phyloP scores from a whole-genome alignment of 73 alveolate genomes.

The Tetrahymena thermophila region DNA sequence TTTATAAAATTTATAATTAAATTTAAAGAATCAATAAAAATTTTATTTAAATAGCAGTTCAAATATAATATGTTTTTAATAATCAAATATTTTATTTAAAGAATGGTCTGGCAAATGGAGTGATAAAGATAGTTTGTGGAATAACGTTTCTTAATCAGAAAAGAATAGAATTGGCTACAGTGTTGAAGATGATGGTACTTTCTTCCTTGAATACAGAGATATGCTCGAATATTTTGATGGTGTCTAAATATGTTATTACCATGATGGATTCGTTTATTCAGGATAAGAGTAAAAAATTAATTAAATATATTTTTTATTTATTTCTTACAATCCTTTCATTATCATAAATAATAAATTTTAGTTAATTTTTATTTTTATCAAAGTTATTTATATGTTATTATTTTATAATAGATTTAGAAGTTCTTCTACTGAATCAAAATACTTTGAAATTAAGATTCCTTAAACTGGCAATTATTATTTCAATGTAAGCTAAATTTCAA shows the following conservation, averaged over 20 bases:
- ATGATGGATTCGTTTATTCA: neutral
- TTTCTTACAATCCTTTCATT: too few species aligned
- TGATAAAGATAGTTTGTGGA: slow-evolving; percentile 62
- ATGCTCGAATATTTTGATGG: neutral
- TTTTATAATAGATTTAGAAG: neutral
- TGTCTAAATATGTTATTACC: neutral
- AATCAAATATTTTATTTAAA: neutral
- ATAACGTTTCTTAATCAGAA: neutral
- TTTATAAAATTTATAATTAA: neutral
- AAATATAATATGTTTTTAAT: neutral
- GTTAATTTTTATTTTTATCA: too few species aligned
- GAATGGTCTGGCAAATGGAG: slow-evolving; percentile 87
- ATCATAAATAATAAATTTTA: too few species aligned
- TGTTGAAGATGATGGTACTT: slow-evolving; percentile 47
- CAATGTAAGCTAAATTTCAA: neutral
- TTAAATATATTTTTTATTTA: neutral
- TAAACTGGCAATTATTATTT: neutral
- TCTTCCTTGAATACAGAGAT: slow-evolving; percentile 49
- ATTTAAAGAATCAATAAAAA: neutral
- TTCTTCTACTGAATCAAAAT: neutral
- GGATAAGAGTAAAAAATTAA: neutral
- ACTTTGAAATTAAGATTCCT: neutral
- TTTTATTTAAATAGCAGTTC: neutral
- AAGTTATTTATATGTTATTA: neutral
- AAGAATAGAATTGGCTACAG: slow-evolving; percentile 36